Evolutionary conservation across 2,329 filamentous ascomycete genomes (phyloP), one percentile per base, ranked within the genome.

Genomic region (Aspergillus novofumigatus): DNA sequence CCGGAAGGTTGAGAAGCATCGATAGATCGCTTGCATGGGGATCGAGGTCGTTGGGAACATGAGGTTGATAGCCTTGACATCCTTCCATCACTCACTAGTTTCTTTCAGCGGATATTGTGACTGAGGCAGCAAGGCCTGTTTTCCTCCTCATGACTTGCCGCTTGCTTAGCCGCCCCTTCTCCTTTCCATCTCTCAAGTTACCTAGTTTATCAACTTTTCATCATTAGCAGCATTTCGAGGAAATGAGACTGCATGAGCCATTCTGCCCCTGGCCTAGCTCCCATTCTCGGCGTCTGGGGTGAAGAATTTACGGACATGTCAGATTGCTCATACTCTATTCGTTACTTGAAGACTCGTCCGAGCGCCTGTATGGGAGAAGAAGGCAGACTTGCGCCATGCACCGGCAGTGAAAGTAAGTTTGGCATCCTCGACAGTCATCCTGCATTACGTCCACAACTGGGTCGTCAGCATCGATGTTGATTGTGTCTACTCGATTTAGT

Each of bases 311-410:
- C n/a, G 21, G 23, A 21, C 20, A 47, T 47, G 44, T 25, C 44
- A 47, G 44, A 7, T 25, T 23, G 11, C 10, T 14, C 44, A 47
- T 47, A 14, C 21, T 23, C 42, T 45, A 45, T 45, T 45, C 21
- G 42, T 45, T 23, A 14, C 20, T 47, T 47, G 44, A 25, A 26
- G 10, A 38, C 32, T 38, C 14, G 14, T 38, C 14, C 32, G 32
- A 38, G 32, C 5, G 32, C 32, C 14, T 38, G 32, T 38, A 48
- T 38, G 49, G 25, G 42, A 35, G 26, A 51, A 52, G 55, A 57
- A 57, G 55, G 55, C 45, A 56, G 56, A 55, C 52, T 54, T 41
- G 44, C 58, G 56, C 54, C 57, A 57, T 60, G 57, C 59, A 56
- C 54, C 52, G 50, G 55, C 56, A 59, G 49, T 52, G 48, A 25